Percentiles rank a stretch among this genome's conserved stretches.
These are phyloP conservation scores for Bretschneidera sinensis DNA, from an alignment of 345 rosid species.

Conservation along the genomic window DNA sequence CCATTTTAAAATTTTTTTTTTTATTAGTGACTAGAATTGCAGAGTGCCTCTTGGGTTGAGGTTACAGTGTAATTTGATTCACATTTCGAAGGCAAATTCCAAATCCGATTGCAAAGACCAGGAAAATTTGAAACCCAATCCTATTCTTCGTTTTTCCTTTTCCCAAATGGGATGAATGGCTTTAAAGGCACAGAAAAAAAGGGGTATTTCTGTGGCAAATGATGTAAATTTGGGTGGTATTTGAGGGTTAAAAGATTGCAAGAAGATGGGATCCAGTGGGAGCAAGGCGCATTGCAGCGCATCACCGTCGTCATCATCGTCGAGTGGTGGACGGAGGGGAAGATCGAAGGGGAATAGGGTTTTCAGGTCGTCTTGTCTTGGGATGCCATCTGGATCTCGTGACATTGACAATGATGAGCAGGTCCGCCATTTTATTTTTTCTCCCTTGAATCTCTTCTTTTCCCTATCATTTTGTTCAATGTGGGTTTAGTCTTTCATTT, in stretches of 20 bases:
- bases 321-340: constrained; percentile 31
- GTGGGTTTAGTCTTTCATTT: neutral
- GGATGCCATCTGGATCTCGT: constrained; percentile 58
- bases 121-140: neutral
- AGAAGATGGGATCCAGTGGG: constrained; percentile 70
- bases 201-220: neutral
- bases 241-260: neutral
- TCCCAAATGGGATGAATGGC: constrained; percentile 5
- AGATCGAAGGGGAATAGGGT: constrained; percentile 46
- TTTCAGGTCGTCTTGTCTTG: constrained; percentile 69
- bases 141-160: neutral
- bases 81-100: neutral
- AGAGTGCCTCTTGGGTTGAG: neutral
- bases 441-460: neutral
- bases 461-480: neutral
- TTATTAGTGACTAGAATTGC: no score
- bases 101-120: neutral
- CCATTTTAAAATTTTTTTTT: no score
- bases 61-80: constrained; percentile 1
- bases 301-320: constrained; percentile 16
- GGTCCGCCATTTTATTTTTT: constrained; percentile 27
- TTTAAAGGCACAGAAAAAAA: neutral
- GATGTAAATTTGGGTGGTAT: constrained; percentile 1
- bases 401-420: constrained; percentile 26
- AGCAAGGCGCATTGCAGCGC: constrained; percentile 49